Evolutionary conservation across 192 early-diverging fungal genomes (phyloP).

Genomic region (Chytriomyces sp.): DNA sequence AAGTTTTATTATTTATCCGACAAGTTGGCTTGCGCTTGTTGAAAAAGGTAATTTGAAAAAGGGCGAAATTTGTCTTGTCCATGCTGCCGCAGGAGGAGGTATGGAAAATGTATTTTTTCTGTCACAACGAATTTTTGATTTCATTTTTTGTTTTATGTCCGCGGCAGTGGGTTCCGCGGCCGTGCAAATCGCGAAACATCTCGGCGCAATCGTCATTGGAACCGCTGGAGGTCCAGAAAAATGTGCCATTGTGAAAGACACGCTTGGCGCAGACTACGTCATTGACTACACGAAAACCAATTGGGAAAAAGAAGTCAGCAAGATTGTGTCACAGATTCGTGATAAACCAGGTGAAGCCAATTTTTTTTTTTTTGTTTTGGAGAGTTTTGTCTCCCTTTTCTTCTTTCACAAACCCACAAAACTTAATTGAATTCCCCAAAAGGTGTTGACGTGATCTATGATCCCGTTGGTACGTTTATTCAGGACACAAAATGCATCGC

Average conservation of each 20-base stretch:
- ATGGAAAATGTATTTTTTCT: slow-evolving; percentile 53
- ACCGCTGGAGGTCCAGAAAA: slow-evolving; percentile 77
- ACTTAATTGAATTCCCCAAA: no score
- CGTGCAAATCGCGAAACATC: slow-evolving; percentile 78
- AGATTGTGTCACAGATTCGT: slow-evolving; percentile 54
- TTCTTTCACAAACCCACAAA: no score
- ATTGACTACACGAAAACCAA: slow-evolving; percentile 76
- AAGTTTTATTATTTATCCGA: slow-evolving; percentile 80
- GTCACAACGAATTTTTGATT: neutral
- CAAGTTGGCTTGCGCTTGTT: slow-evolving; percentile 78
- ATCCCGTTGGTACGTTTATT: slow-evolving; percentile 71
- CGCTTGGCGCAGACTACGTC: slow-evolving; percentile 73
- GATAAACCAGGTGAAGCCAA: neutral
- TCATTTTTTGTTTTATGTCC: neutral
- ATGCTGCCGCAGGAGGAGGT: slow-evolving; percentile 54
- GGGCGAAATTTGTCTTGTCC: slow-evolving; percentile 44
- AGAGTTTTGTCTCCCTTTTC: no score
- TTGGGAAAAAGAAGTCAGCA: slow-evolving; percentile 69
- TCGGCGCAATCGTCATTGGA: slow-evolving; percentile 72
- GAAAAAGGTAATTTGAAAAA: slow-evolving; percentile 63
- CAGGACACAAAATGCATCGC: slow-evolving; percentile 56
- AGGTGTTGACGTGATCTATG: slow-evolving; percentile 74
- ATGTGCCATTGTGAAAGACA: slow-evolving; percentile 60
- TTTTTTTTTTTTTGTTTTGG: no score
- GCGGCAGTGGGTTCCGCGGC: slow-evolving; percentile 45